Percentiles rank a stretch among this genome's conserved stretches.
phyloP scores from a whole-genome alignment of 495 filamentous ascomycete species.

The Cudoniella acicularis region DNA sequence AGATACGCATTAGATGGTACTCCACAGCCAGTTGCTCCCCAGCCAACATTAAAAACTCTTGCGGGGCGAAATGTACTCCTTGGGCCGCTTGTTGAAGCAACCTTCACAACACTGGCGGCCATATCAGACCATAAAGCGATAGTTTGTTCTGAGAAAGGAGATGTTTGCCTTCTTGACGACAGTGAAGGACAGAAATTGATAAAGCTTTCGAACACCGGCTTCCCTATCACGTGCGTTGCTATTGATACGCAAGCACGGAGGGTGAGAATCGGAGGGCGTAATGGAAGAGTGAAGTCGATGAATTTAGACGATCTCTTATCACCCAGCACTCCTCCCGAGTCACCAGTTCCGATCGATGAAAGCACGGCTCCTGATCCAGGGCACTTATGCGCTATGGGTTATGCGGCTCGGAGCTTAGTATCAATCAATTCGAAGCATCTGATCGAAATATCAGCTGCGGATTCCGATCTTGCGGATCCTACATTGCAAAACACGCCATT shows the following conservation, averaged over 20 bases:
- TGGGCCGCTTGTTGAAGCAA: conserved; percentile 71
- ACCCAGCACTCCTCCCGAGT: conserved; percentile 18
- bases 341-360: conserved; percentile 12
- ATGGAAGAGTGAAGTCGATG: conserved; percentile 36
- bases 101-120: conserved; percentile 73
- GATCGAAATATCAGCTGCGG: conserved; percentile 58
- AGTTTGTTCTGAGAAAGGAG: conserved; percentile 67
- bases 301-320: conserved; percentile 33
- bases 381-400: conserved; percentile 58
- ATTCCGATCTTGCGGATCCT: conserved; percentile 28
- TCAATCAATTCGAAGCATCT: conserved; percentile 70
- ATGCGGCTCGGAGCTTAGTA: conserved; percentile 62
- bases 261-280: conserved; percentile 55
- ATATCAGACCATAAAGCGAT: conserved; percentile 67
- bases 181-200: conserved; percentile 63
- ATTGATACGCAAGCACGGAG: conserved; percentile 47
- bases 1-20: conserved; percentile 40
- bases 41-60: conserved; percentile 42
- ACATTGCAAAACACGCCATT: conserved; percentile 41
- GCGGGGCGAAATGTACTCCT: conserved; percentile 68
- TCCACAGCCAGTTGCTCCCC: conserved; percentile 14
- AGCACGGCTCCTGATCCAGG: conserved; percentile 4
- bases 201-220: conserved; percentile 57
- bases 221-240: conserved; percentile 59
- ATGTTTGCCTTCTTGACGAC: conserved; percentile 80